A percentile compares a stretch with the other conserved stretches of the same genome.
These are phyloP conservation scores for Tulasnella sp. DNA, from an alignment of 768 basidiomycete species.

Conservation along the genomic window DNA sequence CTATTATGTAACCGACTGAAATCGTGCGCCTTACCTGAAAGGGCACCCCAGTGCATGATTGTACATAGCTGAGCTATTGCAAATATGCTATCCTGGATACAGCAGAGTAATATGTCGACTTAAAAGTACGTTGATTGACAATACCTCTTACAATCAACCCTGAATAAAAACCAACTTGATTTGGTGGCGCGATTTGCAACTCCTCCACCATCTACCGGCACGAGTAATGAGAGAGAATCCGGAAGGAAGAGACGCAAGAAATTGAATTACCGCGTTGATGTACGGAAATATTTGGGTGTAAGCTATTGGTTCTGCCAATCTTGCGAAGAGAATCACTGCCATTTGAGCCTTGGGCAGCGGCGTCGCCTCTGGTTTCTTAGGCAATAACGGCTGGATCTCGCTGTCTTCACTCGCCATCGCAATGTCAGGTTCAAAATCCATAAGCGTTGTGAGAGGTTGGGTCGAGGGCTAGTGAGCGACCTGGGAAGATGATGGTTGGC, in stretches of 20 bases:
- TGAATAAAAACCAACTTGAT: constrained; percentile 18
- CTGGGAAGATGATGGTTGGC: no score
- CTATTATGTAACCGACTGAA: constrained; percentile 26
- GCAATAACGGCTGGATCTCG: background rate
- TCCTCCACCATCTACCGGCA: constrained; percentile 19
- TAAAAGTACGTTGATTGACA: no score
- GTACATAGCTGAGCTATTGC: constrained; percentile 22
- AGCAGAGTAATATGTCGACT: no score
- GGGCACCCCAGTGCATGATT: constrained; percentile 19
- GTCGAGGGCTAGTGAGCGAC: no score
- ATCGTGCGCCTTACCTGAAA: constrained; percentile 13
- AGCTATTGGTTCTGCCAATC: constrained; percentile 23
- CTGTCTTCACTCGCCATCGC: background rate
- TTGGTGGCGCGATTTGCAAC: constrained; percentile 2
- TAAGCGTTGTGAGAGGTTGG: no score
- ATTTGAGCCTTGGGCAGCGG: constrained; percentile 21
- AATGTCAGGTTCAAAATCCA: no score
- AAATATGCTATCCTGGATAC: constrained; percentile 8
- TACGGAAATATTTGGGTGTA: constrained; percentile 22
- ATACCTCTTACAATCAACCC: constrained; percentile 8
- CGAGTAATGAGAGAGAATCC: background rate
- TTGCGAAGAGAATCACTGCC: constrained; percentile 14
- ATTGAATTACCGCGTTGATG: constrained; percentile 18
- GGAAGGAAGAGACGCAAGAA: background rate
- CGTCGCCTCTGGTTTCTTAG: background rate